A percentile compares a stretch with the other conserved stretches of the same genome.
These are phyloP conservation scores for Ophiostoma quercus DNA, from an alignment of 2,329 filamentous ascomycete genomes.

Conservation along the genomic window DNA sequence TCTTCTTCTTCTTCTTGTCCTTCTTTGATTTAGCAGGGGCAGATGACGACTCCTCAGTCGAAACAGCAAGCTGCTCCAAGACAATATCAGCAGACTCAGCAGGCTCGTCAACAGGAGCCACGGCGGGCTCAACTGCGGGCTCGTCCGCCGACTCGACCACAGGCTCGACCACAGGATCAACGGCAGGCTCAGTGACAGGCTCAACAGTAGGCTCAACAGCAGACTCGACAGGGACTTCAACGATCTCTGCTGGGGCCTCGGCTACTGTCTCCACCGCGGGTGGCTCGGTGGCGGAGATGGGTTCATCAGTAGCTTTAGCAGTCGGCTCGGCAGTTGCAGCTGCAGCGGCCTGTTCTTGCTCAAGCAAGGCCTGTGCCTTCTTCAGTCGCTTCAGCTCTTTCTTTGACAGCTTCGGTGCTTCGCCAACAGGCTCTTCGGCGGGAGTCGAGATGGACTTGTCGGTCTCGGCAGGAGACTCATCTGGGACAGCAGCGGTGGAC, in stretches of 20 bases:
- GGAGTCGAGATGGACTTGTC: neutral
- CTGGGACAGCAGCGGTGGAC: neutral
- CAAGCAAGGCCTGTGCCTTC: conserved; percentile 1
- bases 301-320: neutral
- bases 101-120: neutral
- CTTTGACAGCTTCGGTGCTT: neutral
- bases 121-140: neutral
- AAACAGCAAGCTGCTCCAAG: neutral
- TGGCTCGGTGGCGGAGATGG: neutral
- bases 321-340: neutral
- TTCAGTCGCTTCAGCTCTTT: conserved; percentile 6
- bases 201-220: neutral
- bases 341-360: neutral
- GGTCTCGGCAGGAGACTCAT: neutral
- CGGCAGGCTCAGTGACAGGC: neutral
- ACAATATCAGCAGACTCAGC: neutral
- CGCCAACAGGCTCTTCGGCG: neutral
- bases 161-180: neutral
- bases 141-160: neutral
- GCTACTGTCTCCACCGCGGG: neutral
- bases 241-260: neutral
- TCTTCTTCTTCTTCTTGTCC: conserved; percentile 18
- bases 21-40: conserved; percentile 18
- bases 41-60: neutral
- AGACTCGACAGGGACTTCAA: neutral